A percentile compares a stretch with the other conserved stretches of the same genome.
Evolutionary conservation across 352 stramenopile species (phyloP).

Genomic region (Pythium oligandrum): DNA sequence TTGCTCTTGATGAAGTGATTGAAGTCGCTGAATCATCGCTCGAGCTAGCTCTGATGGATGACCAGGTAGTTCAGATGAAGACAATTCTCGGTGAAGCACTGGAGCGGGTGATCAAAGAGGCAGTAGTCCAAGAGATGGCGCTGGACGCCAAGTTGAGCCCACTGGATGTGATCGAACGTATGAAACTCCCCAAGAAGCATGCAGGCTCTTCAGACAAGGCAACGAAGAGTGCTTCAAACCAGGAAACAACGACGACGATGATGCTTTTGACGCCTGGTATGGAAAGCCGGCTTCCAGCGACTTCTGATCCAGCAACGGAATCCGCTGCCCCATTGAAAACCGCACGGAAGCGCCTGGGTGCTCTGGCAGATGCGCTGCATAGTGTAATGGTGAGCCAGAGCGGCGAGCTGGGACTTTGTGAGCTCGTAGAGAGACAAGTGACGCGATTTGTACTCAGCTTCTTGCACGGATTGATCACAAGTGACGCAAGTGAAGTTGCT

Average conservation of each 20-base stretch:
- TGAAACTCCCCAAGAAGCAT: background rate
- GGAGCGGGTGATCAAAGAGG: conserved; percentile 22
- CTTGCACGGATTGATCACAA: conserved; percentile 15
- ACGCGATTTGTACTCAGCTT: conserved; percentile 16
- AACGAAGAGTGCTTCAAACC: background rate
- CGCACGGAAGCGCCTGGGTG: conserved; percentile 2
- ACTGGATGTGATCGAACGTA: conserved; percentile 15
- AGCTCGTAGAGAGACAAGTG: conserved; percentile 18
- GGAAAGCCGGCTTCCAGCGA: conserved; percentile 13
- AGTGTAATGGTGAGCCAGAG: background rate
- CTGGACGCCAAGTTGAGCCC: conserved; percentile 18
- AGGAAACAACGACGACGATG: conserved; percentile 13
- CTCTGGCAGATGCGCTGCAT: conserved; percentile 5
- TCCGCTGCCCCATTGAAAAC: conserved; percentile 1
- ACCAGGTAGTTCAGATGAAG: conserved; percentile 24
- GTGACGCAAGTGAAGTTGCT: background rate
- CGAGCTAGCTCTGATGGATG: conserved; percentile 13
- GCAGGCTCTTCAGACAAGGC: background rate
- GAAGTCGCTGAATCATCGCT: conserved; percentile 23
- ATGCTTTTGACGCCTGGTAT: conserved; percentile 17
- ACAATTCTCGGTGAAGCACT: conserved; percentile 20
- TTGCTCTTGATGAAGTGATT: conserved; percentile 32
- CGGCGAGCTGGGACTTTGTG: background rate
- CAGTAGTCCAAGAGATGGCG: conserved; percentile 10
- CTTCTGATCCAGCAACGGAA: conserved; percentile 9